A percentile compares a stretch with the other conserved stretches of the same genome.
Conservation (phyloP, 148 eudicot species). For the Vaccinium macrocarpon region DNA sequence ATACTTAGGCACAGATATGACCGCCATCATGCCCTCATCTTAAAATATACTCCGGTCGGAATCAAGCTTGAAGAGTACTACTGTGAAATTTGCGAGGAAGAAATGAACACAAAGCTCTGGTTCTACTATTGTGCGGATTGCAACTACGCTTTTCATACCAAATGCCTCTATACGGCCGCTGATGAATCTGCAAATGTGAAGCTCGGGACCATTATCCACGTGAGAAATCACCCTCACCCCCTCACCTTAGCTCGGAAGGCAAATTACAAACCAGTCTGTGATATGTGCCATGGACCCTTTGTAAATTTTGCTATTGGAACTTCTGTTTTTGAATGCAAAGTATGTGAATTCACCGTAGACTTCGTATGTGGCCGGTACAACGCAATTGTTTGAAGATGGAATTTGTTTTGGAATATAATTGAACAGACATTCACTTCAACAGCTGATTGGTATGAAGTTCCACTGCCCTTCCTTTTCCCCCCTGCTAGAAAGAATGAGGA, state of each 20-base stretch:
- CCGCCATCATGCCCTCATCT: background rate
- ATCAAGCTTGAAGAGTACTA: background rate
- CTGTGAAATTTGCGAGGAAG: conserved; percentile 3
- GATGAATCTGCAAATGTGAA: background rate
- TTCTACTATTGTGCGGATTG: conserved; percentile 7
- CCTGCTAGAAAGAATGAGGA: no score
- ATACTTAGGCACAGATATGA: background rate
- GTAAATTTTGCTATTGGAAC: background rate
- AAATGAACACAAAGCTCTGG: background rate
- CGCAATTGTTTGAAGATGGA: background rate
- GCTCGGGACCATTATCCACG: background rate
- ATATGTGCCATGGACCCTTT: no score
- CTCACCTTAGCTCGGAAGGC: background rate
- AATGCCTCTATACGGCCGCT: background rate
- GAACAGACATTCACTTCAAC: background rate
- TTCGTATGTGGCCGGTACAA: background rate
- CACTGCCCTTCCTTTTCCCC: no score
- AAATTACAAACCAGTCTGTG: background rate
- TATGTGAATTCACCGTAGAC: background rate
- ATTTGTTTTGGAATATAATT: background rate
- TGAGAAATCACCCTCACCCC: background rate
- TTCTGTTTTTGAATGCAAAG: no score
- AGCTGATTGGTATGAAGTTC: background rate
- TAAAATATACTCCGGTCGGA: background rate
- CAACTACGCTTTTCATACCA: background rate